Conservation (phyloP, 2,329 filamentous ascomycete species). For the Pseudogymnoascus destructans region DNA sequence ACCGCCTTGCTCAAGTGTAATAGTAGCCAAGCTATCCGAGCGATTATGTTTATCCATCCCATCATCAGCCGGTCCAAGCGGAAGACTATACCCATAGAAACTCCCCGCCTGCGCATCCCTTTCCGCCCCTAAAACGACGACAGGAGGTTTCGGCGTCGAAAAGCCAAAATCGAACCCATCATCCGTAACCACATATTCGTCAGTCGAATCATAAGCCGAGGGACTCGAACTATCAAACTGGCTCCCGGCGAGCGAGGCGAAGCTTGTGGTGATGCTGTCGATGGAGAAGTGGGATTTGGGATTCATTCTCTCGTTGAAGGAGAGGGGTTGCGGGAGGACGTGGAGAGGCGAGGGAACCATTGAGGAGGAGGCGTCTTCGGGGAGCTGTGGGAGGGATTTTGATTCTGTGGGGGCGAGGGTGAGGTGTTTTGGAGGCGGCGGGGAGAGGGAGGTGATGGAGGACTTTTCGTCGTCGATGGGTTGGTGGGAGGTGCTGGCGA, state of each 20-base stretch:
- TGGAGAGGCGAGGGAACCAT: slow-evolving; percentile 15
- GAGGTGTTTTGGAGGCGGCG: slow-evolving; percentile 16
- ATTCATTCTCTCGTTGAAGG: slow-evolving; percentile 13
- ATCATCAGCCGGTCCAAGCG: neutral
- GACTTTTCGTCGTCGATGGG: slow-evolving; percentile 14
- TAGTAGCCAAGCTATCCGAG: slow-evolving; percentile 9
- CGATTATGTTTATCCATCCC: neutral
- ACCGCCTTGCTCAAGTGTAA: slow-evolving; percentile 14
- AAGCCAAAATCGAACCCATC: slow-evolving; percentile 19
- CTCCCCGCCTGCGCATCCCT: neutral
- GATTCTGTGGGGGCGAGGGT: slow-evolving; percentile 12
- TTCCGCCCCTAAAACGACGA: neutral
- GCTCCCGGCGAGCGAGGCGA: slow-evolving; percentile 20
- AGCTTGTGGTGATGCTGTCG: slow-evolving; percentile 21
- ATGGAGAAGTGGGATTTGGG: slow-evolving; percentile 21
- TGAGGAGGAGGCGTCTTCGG: slow-evolving; percentile 12
- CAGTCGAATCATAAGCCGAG: slow-evolving; percentile 16
- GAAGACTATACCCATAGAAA: neutral
- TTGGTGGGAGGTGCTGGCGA: slow-evolving; percentile 32
- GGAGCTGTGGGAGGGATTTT: slow-evolving; percentile 23
- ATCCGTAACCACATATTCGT: slow-evolving; percentile 10
- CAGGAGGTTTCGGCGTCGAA: neutral
- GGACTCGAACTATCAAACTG: slow-evolving; percentile 17
- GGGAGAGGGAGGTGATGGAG: slow-evolving; percentile 21
- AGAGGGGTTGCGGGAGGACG: neutral